These are phyloP conservation scores for Rutstroemia sydowiana DNA, from an alignment of 2,329 filamentous ascomycete species.

Conservation along the genomic window DNA sequence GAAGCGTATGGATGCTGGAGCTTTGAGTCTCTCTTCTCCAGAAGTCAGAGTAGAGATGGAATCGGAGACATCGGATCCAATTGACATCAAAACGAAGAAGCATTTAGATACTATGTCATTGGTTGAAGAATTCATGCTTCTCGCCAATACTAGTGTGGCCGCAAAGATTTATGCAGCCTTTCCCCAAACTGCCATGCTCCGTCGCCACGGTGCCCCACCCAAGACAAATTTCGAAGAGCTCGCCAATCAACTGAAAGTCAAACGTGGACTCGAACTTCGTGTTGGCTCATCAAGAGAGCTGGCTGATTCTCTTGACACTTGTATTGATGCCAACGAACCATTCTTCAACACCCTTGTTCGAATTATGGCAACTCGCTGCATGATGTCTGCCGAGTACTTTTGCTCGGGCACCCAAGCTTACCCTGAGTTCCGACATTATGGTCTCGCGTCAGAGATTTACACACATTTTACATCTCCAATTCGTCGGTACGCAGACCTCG, in stretches of 20 bases:
- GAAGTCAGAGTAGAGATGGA: slow-evolving; percentile 95
- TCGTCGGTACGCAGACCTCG: slow-evolving; percentile 91
- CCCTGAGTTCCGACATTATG: slow-evolving; percentile 94
- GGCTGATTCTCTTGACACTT: slow-evolving; percentile 83
- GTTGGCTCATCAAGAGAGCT: slow-evolving; percentile 87
- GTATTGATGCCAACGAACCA: slow-evolving; percentile 70
- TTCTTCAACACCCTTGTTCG: slow-evolving; percentile 99
- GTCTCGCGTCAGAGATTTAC: slow-evolving; percentile 92
- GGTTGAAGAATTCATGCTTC: slow-evolving; percentile 98
- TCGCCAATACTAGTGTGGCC: slow-evolving; percentile 93
- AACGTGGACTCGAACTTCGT: slow-evolving; percentile 70
- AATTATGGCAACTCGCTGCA: slow-evolving; percentile 96
- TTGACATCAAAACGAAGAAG: slow-evolving; percentile 93
- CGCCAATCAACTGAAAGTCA: slow-evolving; percentile 80
- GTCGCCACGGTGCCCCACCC: slow-evolving; percentile 84
- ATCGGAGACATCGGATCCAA: slow-evolving; percentile 89
- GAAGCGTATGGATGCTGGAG: slow-evolving; percentile 93
- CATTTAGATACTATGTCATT: slow-evolving; percentile 93
- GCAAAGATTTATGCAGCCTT: slow-evolving; percentile 85
- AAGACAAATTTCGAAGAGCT: slow-evolving; percentile 97
- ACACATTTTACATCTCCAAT: slow-evolving; percentile 98
- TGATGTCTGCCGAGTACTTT: slow-evolving; percentile 99
- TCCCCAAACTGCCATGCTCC: slow-evolving; percentile 88
- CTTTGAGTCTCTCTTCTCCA: slow-evolving; percentile 91
- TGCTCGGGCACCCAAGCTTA: slow-evolving; percentile 88